Base-by-base conservation (phyloP, 2,329 filamentous ascomycete genomes). In the Arthrobotrys conoides region DNA sequence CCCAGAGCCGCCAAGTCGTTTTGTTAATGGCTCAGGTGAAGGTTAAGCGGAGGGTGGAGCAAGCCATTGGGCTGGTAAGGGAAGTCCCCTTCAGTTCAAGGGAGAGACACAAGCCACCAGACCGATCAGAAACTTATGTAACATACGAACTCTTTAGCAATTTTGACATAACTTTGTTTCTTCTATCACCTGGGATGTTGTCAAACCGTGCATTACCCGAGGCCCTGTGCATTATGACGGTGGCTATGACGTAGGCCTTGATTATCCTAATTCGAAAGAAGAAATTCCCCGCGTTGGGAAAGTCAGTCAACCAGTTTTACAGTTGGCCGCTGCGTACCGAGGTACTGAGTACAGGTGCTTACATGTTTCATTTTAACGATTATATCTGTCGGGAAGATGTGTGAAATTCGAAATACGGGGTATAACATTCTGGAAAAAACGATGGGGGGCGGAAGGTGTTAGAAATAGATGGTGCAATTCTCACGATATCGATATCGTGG, bases 401-500 rank as follows among this genome's bases (percentile, higher is more conserved):
- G 22, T 18, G 36, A 44, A 61, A 61, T 44, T 44, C 24, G 36
- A 44, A 61, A 61, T 44, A 61, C 24, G 27, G 61, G 61, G 44
- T 65, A 65, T 65, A 33, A 41, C 61, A 65, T 65, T 49, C 61
- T 49, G 24, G 44, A 48, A 65, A 65, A 48, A 65, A 49, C 12
- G 18, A 49, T 18, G 61, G 5, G 30, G 61, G 9, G 53, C 53
- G 41, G 53, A 41, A 24, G 46, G 61, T 59, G 69, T 46, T 30
- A 49, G 38, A 20, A 27, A 38, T 57, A 24, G 51, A 77, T 71
- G 66, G 73, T 77, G 73, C 67, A 65, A 77, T 77, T 77, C 46
- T 61, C 73, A 49, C 70, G 70, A 73, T 73, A 73, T 73, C 70
- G 70, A 73, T 73, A 73, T 61, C 70, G 70, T 59, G 51, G 61